A percentile compares a stretch with the other conserved stretches of the same genome.
Evolutionary conservation across 2,329 filamentous ascomycete genomes (phyloP).

Genomic region (Colletotrichum musicola): DNA sequence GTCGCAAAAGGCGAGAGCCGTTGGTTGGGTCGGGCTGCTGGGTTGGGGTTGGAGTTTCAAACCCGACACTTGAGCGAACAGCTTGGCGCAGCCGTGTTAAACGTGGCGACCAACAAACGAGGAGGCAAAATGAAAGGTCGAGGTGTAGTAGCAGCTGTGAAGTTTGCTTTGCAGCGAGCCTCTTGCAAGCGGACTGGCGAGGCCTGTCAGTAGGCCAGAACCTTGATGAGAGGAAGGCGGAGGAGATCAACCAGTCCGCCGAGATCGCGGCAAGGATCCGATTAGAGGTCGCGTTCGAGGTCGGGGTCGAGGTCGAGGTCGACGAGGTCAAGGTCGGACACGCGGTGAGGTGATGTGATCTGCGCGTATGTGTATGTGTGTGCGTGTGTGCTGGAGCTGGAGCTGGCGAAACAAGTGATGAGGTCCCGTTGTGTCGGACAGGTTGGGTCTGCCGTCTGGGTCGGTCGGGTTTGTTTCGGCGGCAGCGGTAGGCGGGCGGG

Average conservation of each 20-base stretch:
- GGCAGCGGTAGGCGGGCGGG: constrained; percentile 31
- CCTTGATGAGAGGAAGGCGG: too few relatives aligned
- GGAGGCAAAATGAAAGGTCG: not conserved
- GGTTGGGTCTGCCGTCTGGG: constrained; percentile 14
- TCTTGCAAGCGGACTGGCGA: too few relatives aligned
- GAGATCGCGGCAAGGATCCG: not conserved
- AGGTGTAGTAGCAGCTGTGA: too few relatives aligned
- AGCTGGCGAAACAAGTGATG: not conserved
- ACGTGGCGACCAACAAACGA: not conserved
- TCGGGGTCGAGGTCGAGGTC: constrained; percentile 14
- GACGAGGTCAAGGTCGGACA: not conserved
- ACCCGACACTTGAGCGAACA: not conserved
- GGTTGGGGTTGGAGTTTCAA: constrained; percentile 23
- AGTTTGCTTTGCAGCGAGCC: too few relatives aligned
- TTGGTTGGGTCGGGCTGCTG: constrained; percentile 33
- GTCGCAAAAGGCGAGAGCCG: constrained; percentile 36
- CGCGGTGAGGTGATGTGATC: constrained; percentile 24
- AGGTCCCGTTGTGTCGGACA: not conserved
- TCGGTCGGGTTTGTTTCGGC: constrained; percentile 37
- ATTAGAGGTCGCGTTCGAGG: constrained; percentile 8
- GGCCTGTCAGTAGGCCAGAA: too few relatives aligned
- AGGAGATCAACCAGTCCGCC: too few relatives aligned
- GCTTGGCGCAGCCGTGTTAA: constrained; percentile 3
- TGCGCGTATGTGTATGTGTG: not conserved
- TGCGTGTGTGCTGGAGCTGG: not conserved